Evolutionary conservation across 192 early-diverging fungal species (phyloP), one percentile per base, ranked within the genome.

Genomic region (Entomortierella chlamydospora): DNA sequence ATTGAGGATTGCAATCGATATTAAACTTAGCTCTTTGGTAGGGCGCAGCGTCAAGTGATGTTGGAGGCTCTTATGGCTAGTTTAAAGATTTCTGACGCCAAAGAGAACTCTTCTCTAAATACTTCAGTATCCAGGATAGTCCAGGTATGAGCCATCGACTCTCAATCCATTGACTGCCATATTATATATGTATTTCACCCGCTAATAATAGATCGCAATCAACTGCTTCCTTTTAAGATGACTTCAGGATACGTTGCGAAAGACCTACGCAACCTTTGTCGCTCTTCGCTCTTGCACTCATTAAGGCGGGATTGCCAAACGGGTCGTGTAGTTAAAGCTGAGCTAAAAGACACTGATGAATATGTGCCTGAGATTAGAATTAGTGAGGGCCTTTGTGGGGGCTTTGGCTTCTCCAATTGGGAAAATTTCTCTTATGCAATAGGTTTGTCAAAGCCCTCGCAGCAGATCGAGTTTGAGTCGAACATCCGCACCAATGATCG

Each of bases 401-500:
- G 20, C 23, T n/a, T 64, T 23, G 29, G 29, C 30, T 34, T 23
- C 25, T 4, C 43, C 39, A 10, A 50, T 2, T 84, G 82, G 81
- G 33, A 61, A 1, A 87, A 93, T 49, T 81, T 91, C 54, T 64
- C 79, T 1, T 86, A 89, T 68, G 86, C 91, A 0, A 59, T 94
- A 20, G 62, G 82, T 13, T 83, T 79, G 6, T 86, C 91, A 12
- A 79, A 83, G 20, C 93, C 94, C 4, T 91, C 90, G 7, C 88
- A 92, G 59, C 81, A 89, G 68, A 60, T 87, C 28, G 83, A 89
- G 66, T 84, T 93, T 82, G 86, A 93, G 72, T 70, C 86, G 42
- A 61, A 66, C 2, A 57, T 90, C 56, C 85, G 87, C 23, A 58
- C 82, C 28, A 67, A 71, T 73, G 50, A 62, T 31, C 95, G 91